Evolutionary conservation across 139 green algal species (phyloP), one percentile per base, ranked within the genome.

Genomic region (Picochlorum sp.): DNA sequence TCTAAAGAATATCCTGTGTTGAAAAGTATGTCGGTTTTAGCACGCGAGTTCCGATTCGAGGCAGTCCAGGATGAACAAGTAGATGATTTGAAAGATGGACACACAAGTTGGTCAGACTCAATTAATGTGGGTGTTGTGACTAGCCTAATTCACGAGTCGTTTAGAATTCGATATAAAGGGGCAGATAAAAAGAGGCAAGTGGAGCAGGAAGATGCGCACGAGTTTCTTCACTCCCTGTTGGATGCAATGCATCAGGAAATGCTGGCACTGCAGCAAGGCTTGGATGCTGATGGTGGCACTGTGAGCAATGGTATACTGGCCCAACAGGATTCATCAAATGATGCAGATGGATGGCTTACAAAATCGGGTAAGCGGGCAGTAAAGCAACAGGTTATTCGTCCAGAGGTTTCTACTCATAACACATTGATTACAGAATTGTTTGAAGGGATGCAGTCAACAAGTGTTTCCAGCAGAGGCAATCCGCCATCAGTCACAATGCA

Each of bases 171-270:
- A 37, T 38, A 38, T 34, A 32, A 34, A 34, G n/a, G 51, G 2
- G 51, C 10, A 32, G 51, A 59, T 30, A 23, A 37, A 59, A n/a
- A 20, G 13, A 11, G 23, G 9, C 13, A 20, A 28, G 74, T 82
- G 37, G 80, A 92, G 69, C 87, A 94, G 77, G 76, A 94, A 66
- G 87, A 94, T 41, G 87, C 85, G 20, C 78, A 90, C 64, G 87
- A 94, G 76, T 94, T 92, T 65, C 67, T 93, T 3, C 72, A 83
- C 52, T 87, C 79, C 64, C 63, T 94, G 56, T 54, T 91, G 28
- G 82, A 92, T 61, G 10, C 30, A 3, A 76, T 78, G 16, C 85
- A 94, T 57, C 68, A 86, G 69, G 87, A 92, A 75, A 66, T 88
- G 57, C 24, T 84, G 21, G 49, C 49, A 16, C 70, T 87, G 21